Evolutionary conservation across 2,329 filamentous ascomycete genomes (phyloP), one percentile per base, ranked within the genome.

Genomic region (Aspergillus jensenii): DNA sequence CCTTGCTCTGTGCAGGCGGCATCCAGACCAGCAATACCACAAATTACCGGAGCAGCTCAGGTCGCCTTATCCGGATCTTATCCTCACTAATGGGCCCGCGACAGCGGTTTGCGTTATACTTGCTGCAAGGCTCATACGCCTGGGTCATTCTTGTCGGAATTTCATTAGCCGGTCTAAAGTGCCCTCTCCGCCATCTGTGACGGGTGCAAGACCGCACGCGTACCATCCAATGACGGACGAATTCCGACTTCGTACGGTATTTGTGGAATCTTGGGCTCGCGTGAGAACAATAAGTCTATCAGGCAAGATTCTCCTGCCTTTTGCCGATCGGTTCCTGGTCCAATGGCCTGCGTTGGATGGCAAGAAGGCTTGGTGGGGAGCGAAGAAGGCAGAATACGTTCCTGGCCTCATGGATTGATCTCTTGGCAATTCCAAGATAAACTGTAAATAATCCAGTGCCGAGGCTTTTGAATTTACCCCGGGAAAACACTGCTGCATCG

Each of bases 261-360:
- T 95, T 72, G 84, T 97, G 27, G 95, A 99, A 79, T 95, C 90
- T 19, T 97, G 93, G 88, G 93, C 95, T 3, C 84, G 95, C 15
- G 90, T 96, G 15, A 87, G 83, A 63, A 88, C 85, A 12, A 76
- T 98, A 63, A 98, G 93, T 76, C 74, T 97, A 59, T 96, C 91
- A 39, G 95, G 93, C 0, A 88, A 85, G 70, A 77, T 98, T 39
- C 79, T 99, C 57, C 76, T 88, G 58, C 77, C 79, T 63, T 78
- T 96, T 41, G 90, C 90, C 48, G 90, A 96, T 74, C 78, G 87
- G 49, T 90, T 96, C 68, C 73, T 96, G 52, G 91, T 96, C 56
- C 93, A 97, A 79, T 95, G 93, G 82, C 81, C 85, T 58, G 76
- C 79, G 55, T 78, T 95, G 43, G 85, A 84, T 1, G 76, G 75